phyloP scores from a whole-genome alignment of 371 early-diverging fungal species.

The Lichtheimia ornata region DNA sequence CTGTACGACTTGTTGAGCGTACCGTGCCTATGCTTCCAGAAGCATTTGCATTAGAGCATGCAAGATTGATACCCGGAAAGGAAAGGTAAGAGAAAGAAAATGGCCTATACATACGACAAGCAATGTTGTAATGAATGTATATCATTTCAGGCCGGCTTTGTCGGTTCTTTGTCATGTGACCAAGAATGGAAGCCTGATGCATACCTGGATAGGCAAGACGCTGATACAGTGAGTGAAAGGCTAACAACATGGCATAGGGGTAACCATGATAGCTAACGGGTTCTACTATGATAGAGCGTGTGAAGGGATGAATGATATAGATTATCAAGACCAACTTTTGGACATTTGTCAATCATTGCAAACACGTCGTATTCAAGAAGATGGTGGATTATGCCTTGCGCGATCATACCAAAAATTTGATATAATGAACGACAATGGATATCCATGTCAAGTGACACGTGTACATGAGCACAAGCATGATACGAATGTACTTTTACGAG shows the following conservation, averaged over 20 bases:
- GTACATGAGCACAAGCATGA: conserved; percentile 15
- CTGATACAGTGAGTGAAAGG: conserved; percentile 64
- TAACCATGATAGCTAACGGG: no score
- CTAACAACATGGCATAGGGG: conserved; percentile 12
- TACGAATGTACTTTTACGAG: conserved; percentile 21
- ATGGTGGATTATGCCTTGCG: conserved; percentile 14
- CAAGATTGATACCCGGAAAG: conserved; percentile 67
- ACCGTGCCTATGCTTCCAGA: conserved; percentile 90
- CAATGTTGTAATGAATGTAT: neutral
- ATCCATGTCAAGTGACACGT: conserved; percentile 18
- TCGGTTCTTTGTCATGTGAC: conserved; percentile 72
- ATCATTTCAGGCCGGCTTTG: conserved; percentile 19
- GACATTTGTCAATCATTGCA: conserved; percentile 21
- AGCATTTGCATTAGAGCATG: conserved; percentile 72
- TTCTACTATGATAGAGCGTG: no score
- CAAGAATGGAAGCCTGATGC: conserved; percentile 50
- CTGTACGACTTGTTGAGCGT: conserved; percentile 76
- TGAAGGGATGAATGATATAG: no score
- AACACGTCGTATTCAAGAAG: conserved; percentile 13
- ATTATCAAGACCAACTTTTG: conserved; percentile 9
- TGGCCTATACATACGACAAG: neutral
- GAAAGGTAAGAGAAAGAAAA: conserved; percentile 48
- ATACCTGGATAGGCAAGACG: conserved; percentile 58
- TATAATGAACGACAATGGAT: conserved; percentile 25
- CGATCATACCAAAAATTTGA: conserved; percentile 16